Conservation (phyloP, 768 basidiomycete genomes). For the Dioszegia aurantiaca region DNA sequence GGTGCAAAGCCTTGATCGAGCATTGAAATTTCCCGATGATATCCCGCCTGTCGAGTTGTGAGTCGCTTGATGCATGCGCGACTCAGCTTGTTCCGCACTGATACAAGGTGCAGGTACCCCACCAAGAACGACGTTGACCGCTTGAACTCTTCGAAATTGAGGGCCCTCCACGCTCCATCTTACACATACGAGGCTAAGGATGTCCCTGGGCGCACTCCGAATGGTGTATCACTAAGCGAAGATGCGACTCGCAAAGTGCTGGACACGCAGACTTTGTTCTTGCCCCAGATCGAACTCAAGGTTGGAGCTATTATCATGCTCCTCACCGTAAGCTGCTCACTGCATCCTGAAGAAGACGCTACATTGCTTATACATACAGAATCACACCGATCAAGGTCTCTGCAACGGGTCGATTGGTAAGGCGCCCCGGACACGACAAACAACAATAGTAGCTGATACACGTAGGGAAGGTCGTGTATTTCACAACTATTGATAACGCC, state of each 20-base stretch:
- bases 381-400: neutral
- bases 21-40: constrained; percentile 26
- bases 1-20: constrained; percentile 25
- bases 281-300: constrained; percentile 26
- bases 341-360: too few relatives aligned
- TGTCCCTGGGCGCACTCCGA: constrained; percentile 24
- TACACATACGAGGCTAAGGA: constrained; percentile 22
- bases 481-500: constrained; percentile 32
- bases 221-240: constrained; percentile 16
- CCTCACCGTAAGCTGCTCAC: constrained; percentile 31
- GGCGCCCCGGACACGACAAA: neutral
- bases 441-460: neutral
- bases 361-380: neutral
- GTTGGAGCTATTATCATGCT: constrained; percentile 45
- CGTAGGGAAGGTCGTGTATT: constrained; percentile 29
- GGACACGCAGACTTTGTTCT: constrained; percentile 30
- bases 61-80: constrained; percentile 17
- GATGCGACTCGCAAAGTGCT: constrained; percentile 23
- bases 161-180: constrained; percentile 2
- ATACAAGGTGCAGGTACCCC: constrained; percentile 32
- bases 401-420: constrained; percentile 75
- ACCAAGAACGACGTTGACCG: constrained; percentile 28
- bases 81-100: constrained; percentile 5
- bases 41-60: constrained; percentile 41
- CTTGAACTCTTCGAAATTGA: constrained; percentile 29